A percentile compares a stretch with the other conserved stretches of the same genome.
Evolutionary conservation across 345 rosid species (phyloP).

Genomic region (Hypericum perforatum): DNA sequence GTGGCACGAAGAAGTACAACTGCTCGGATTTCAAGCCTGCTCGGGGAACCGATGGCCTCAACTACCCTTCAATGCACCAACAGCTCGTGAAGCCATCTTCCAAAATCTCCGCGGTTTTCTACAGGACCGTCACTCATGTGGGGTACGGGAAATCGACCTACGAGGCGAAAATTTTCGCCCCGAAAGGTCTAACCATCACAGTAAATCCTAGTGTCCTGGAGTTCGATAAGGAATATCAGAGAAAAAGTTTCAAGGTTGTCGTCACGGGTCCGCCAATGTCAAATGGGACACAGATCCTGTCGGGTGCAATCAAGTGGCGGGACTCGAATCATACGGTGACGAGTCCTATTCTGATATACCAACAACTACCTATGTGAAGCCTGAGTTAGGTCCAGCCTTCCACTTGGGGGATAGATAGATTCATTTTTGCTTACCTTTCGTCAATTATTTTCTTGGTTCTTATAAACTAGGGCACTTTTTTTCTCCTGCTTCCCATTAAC

Average conservation of each 20-base stretch:
- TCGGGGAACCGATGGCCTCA: conserved; percentile 60
- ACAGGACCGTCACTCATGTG: conserved; percentile 54
- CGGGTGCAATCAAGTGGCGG: conserved; percentile 54
- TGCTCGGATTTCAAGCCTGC: conserved; percentile 44
- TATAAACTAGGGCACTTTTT: too few species aligned
- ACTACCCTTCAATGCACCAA: conserved; percentile 75
- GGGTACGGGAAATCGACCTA: conserved; percentile 35
- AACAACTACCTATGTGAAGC: not conserved
- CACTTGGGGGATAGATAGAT: too few species aligned
- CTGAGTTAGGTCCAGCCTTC: too few species aligned
- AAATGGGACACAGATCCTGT: conserved; percentile 16
- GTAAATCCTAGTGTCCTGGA: conserved; percentile 43
- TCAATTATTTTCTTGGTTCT: too few species aligned
- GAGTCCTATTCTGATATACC: conserved; percentile 45
- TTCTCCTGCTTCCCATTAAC: too few species aligned
- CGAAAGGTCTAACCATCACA: conserved; percentile 30
- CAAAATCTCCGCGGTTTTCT: conserved; percentile 37
- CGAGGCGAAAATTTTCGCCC: conserved; percentile 41
- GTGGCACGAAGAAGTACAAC: conserved; percentile 29
- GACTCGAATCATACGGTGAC: conserved; percentile 45
- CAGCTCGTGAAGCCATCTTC: conserved; percentile 22
- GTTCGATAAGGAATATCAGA: conserved; percentile 27
- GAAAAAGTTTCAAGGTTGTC: conserved; percentile 38
- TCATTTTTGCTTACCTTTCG: too few species aligned
- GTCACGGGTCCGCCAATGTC: conserved; percentile 32